Percentiles rank a stretch among this genome's conserved stretches.
Evolutionary conservation across 148 eudicot genomes (phyloP).

Genomic region (Bassia scoparia): DNA sequence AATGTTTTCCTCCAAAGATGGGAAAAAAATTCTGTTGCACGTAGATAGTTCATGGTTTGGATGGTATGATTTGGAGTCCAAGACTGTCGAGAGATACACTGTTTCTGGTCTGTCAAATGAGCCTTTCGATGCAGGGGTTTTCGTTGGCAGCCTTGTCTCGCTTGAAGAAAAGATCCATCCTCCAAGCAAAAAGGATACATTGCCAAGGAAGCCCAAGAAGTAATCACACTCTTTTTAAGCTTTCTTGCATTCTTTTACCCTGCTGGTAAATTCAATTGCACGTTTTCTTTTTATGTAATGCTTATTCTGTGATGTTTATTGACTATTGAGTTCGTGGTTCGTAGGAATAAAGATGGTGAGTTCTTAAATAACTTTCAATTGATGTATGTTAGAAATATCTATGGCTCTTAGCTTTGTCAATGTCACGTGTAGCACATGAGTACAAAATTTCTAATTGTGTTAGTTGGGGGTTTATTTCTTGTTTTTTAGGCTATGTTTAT

Average conservation of each 20-base stretch:
- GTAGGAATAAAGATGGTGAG: too few species aligned
- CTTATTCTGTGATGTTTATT: too few species aligned
- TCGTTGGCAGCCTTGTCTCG: constrained; percentile 9
- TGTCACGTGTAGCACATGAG: too few species aligned
- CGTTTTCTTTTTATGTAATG: too few species aligned
- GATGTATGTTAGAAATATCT: too few species aligned
- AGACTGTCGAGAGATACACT: background rate
- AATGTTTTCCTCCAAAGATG: constrained; percentile 11
- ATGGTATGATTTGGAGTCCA: constrained; percentile 14
- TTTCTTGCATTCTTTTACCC: background rate
- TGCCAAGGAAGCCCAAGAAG: background rate
- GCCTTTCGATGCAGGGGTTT: background rate
- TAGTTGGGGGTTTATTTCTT: too few species aligned
- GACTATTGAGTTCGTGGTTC: too few species aligned
- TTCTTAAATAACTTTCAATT: too few species aligned
- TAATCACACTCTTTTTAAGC: background rate
- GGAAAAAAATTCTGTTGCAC: background rate
- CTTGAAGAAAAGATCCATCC: background rate
- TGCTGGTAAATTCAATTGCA: too few species aligned
- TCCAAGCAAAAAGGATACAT: background rate
- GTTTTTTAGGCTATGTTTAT: too few species aligned
- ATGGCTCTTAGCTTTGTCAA: too few species aligned
- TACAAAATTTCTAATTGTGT: too few species aligned
- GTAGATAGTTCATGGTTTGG: background rate
- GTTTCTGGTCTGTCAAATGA: background rate